These are phyloP conservation scores for Eucalyptus erythrocorys DNA, from an alignment of 345 rosid species.

Conservation along the genomic window DNA sequence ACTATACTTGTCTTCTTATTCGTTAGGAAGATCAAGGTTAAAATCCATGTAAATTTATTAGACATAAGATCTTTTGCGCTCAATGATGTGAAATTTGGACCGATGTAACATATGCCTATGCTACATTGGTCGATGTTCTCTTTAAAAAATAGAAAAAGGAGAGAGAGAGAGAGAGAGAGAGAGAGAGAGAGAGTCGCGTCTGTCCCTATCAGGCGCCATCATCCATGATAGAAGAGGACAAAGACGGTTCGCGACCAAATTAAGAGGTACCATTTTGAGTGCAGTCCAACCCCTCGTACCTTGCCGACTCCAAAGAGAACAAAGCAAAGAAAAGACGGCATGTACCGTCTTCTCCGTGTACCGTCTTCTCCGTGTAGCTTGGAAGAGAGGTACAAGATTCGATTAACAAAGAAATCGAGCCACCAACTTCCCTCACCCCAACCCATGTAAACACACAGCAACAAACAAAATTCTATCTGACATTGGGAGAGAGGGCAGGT, in stretches of 20 bases:
- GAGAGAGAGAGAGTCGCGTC: background rate
- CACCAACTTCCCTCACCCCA: background rate
- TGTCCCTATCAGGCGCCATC: background rate
- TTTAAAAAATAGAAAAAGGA: background rate
- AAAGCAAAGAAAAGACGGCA: background rate
- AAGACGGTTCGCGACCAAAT: background rate
- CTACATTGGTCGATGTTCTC: background rate
- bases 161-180: background rate
- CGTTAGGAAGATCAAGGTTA: background rate
- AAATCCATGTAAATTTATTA: background rate
- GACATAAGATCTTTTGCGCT: background rate
- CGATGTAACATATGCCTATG: background rate
- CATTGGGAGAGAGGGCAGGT: background rate
- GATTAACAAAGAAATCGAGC: background rate
- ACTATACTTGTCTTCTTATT: background rate
- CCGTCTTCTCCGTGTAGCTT: background rate
- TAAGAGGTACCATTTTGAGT: background rate
- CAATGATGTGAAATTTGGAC: background rate
- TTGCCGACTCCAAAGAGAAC: background rate
- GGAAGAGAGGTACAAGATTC: background rate
- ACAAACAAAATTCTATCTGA: background rate
- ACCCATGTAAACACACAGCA: background rate
- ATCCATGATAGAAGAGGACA: background rate
- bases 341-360: background rate
- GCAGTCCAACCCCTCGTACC: background rate